These are phyloP conservation scores for Achaetomium macrosporum DNA, from an alignment of 2,329 filamentous ascomycete genomes.

Conservation along the genomic window DNA sequence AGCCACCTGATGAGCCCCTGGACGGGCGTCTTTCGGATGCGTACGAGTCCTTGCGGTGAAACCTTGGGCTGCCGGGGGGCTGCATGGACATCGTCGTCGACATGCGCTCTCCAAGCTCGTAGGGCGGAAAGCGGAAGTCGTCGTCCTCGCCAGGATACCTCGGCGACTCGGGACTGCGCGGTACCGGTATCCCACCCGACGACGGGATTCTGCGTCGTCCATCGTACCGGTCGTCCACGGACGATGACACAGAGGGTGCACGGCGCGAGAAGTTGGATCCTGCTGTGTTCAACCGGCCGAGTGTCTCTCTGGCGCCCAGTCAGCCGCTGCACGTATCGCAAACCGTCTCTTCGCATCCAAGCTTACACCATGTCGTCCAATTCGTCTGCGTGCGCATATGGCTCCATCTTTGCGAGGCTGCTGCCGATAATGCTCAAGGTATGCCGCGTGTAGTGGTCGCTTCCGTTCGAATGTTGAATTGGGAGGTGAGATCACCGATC, in stretches of 20 bases:
- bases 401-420: conserved; percentile 1
- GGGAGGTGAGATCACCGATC: not conserved
- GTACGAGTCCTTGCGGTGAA: conserved; percentile 19
- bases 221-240: conserved; percentile 16
- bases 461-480: not conserved
- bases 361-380: conserved; percentile 16
- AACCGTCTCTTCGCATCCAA: not conserved
- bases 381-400: conserved; percentile 5
- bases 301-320: conserved; percentile 1
- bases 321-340: not conserved
- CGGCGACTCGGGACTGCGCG: conserved; percentile 12
- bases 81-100: not conserved
- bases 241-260: conserved; percentile 7
- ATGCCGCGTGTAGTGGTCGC: not conserved
- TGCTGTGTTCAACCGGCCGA: conserved; percentile 5
- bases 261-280: conserved; percentile 6
- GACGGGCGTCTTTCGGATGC: conserved; percentile 21
- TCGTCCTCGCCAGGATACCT: conserved; percentile 13
- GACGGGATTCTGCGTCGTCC: conserved; percentile 7
- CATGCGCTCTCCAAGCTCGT: conserved; percentile 9
- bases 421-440: not conserved
- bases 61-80: conserved; percentile 7
- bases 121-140: conserved; percentile 9
- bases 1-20: conserved; percentile 17
- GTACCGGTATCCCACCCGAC: conserved; percentile 9